These are phyloP conservation scores for Agrocybe pediades DNA, from an alignment of 768 basidiomycete genomes.

Conservation along the genomic window DNA sequence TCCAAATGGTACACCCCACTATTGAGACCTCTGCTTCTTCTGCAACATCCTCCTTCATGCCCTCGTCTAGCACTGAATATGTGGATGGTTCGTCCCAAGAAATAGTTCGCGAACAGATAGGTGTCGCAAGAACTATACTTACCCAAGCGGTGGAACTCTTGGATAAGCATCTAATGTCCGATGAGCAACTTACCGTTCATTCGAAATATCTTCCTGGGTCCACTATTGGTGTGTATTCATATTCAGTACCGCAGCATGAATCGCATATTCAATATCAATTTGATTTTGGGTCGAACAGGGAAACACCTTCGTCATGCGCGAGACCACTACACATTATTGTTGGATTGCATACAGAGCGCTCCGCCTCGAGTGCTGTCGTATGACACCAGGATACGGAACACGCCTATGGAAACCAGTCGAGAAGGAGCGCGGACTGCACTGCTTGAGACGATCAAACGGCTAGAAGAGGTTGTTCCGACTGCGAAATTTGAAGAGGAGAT, in stretches of 20 bases:
- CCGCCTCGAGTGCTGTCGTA: conserved; percentile 65
- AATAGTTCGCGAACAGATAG: conserved; percentile 55
- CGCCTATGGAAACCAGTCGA: conserved; percentile 78
- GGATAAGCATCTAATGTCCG: conserved; percentile 61
- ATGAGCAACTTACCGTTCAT: conserved; percentile 67
- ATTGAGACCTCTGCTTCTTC: conserved; percentile 16
- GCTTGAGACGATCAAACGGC: conserved; percentile 51
- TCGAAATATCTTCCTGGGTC: conserved; percentile 86
- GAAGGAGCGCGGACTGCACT: conserved; percentile 60
- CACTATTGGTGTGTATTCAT: conserved; percentile 65
- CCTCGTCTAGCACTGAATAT: conserved; percentile 27
- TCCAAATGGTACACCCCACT: conserved; percentile 22
- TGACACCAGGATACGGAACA: conserved; percentile 75
- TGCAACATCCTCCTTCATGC: conserved; percentile 20
- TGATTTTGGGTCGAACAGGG: conserved; percentile 45
- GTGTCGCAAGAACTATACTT: conserved; percentile 68
- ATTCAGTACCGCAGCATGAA: too few relatives aligned
- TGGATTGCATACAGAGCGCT: conserved; percentile 49
- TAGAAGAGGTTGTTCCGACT: conserved; percentile 54
- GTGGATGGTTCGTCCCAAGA: conserved; percentile 21
- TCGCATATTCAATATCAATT: conserved; percentile 2
- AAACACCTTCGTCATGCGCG: conserved; percentile 87
- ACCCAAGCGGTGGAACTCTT: conserved; percentile 75
- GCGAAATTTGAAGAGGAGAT: conserved; percentile 57
- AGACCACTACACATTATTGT: conserved; percentile 76